Evolutionary conservation across 306 rosid species (phyloP).

Genomic region (Prunus dulcis): DNA sequence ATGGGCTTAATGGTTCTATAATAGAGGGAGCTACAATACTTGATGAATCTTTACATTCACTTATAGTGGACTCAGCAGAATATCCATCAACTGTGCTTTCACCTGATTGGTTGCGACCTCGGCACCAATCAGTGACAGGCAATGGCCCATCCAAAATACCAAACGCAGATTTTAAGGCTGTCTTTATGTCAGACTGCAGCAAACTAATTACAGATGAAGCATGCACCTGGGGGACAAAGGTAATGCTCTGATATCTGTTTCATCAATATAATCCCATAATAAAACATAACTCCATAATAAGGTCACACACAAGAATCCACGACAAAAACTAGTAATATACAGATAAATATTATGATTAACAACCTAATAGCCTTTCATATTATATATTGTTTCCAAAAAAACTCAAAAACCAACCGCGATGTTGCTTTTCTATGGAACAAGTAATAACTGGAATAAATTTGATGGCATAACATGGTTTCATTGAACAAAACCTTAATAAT

Average conservation of each 20-base stretch:
- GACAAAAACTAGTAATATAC: background rate
- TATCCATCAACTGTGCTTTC: conserved; percentile 69
- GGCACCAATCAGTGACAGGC: conserved; percentile 92
- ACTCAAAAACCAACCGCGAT: background rate
- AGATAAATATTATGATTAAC: background rate
- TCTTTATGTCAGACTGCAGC: conserved; percentile 90
- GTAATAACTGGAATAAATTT: background rate
- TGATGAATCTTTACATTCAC: conserved; percentile 82
- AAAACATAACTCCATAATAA: conserved; percentile 15
- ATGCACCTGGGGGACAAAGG: conserved; percentile 54
- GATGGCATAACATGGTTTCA: background rate
- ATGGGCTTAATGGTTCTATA: conserved; percentile 89
- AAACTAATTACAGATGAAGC: conserved; percentile 79
- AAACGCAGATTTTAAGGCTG: conserved; percentile 93
- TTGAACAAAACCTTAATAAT: background rate
- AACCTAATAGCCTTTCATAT: background rate
- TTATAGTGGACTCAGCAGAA: conserved; percentile 78
- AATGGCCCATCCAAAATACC: conserved; percentile 84
- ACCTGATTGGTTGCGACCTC: conserved; percentile 74
- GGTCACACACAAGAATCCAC: background rate
- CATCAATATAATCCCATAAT: conserved; percentile 18
- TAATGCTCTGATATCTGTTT: conserved; percentile 6
- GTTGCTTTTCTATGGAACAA: background rate
- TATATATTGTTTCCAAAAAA: background rate
- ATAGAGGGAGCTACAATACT: conserved; percentile 26